A percentile compares a stretch with the other conserved stretches of the same genome.
Evolutionary conservation across 106 monocot genomes (phyloP).

Genomic region (Allium cepa): DNA sequence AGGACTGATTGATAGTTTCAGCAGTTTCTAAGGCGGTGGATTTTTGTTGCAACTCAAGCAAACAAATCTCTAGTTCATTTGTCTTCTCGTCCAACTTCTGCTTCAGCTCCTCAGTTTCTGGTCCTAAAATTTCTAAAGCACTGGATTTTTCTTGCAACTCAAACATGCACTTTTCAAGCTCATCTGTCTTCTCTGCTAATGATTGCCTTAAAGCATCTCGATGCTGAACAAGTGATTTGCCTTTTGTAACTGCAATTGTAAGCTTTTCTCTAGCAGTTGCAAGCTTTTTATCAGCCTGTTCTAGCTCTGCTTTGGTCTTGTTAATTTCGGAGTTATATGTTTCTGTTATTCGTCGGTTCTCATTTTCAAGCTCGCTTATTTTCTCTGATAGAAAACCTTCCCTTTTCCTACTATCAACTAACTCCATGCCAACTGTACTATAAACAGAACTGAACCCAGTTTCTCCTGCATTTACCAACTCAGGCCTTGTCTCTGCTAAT

Average conservation of each 20-base stretch:
- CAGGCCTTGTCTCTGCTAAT: conserved; percentile 39
- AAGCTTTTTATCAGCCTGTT: conserved; percentile 62
- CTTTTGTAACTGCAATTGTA: conserved; percentile 86
- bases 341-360: conserved; percentile 36
- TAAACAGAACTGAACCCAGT: conserved; percentile 24
- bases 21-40: conserved; percentile 24
- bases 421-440: conserved; percentile 22
- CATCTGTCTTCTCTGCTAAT: conserved; percentile 57
- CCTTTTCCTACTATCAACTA: conserved; percentile 53
- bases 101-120: conserved; percentile 28
- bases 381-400: conserved; percentile 33
- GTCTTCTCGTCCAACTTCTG: conserved; percentile 42
- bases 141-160: conserved; percentile 69
- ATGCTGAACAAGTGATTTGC: conserved; percentile 86
- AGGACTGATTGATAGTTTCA: conserved; percentile 24
- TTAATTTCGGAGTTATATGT: conserved; percentile 41
- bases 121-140: conserved; percentile 37
- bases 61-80: conserved; percentile 39
- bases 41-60: conserved; percentile 47
- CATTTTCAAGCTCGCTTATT: conserved; percentile 45
- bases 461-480: conserved; percentile 17
- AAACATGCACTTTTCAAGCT: conserved; percentile 52
- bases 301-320: conserved; percentile 52
- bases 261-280: conserved; percentile 70
- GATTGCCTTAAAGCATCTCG: conserved; percentile 84